Percentiles rank a stretch among this genome's conserved stretches.
phyloP scores from a whole-genome alignment of 2,329 filamentous ascomycete genomes.

The Geosmithia morbida region DNA sequence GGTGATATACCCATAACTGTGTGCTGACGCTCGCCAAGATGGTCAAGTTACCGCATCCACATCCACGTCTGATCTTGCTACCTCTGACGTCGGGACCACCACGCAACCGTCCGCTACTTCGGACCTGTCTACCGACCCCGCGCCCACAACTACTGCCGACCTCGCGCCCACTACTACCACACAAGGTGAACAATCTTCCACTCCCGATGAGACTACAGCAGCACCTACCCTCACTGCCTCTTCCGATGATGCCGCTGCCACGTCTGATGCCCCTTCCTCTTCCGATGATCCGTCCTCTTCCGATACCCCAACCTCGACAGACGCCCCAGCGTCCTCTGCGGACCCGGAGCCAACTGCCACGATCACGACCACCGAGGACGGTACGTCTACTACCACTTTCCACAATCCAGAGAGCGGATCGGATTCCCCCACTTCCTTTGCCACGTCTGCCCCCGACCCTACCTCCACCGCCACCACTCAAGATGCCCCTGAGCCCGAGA shows the following conservation, averaged over 20 bases:
- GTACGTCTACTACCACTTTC: not conserved
- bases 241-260: not conserved
- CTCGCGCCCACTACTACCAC: not conserved
- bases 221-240: not conserved
- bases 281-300: not conserved
- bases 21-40: not conserved
- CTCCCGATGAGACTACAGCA: not conserved
- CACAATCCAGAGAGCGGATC: not conserved
- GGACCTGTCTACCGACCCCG: not conserved
- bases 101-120: not conserved
- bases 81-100: not conserved
- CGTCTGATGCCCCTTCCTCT: not conserved
- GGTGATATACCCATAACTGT: too few relatives aligned
- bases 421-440: not conserved
- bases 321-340: not conserved
- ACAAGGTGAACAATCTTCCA: not conserved
- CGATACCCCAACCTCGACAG: not conserved
- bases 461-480: not conserved
- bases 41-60: not conserved
- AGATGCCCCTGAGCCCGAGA: not conserved
- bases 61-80: not conserved
- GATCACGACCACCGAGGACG: not conserved
- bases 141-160: not conserved
- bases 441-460: not conserved
- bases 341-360: not conserved